These are phyloP conservation scores for Rosa hybrid DNA, from an alignment of 331 rosid species.

Conservation along the genomic window DNA sequence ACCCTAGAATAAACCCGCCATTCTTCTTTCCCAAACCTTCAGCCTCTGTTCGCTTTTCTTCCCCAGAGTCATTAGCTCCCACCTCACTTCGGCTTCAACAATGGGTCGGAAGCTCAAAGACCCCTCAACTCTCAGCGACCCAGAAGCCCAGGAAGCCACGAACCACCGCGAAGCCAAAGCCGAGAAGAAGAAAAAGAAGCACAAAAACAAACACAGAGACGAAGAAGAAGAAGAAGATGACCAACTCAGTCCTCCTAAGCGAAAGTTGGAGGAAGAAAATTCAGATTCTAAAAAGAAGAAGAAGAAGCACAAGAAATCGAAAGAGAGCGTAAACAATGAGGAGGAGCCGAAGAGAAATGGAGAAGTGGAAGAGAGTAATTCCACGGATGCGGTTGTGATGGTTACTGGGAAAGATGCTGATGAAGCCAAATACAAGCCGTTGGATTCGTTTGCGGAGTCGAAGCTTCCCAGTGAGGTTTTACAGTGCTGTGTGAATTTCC, in stretches of 20 bases:
- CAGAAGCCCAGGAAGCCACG: slow-evolving; percentile 39
- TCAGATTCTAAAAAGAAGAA: slow-evolving; percentile 27
- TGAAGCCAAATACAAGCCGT: slow-evolving; percentile 51
- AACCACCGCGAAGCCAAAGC: slow-evolving; percentile 29
- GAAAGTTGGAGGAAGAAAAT: slow-evolving; percentile 45
- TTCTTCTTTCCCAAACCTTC: not conserved
- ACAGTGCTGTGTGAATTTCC: slow-evolving; percentile 77
- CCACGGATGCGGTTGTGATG: slow-evolving; percentile 43
- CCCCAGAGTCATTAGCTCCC: not conserved
- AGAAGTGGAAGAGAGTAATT: slow-evolving; percentile 19
- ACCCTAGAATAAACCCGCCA: slow-evolving; percentile 49
- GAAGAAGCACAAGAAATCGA: slow-evolving; percentile 36
- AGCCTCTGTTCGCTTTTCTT: not conserved
- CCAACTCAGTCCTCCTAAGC: slow-evolving; percentile 56
- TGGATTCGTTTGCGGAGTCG: slow-evolving; percentile 52
- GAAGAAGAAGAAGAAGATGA: slow-evolving; percentile 16
- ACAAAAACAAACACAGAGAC: slow-evolving; percentile 26
- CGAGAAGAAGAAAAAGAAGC: slow-evolving; percentile 56
- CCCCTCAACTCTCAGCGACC: slow-evolving; percentile 30
- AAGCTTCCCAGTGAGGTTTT: slow-evolving; percentile 69
- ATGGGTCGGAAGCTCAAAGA: slow-evolving; percentile 74
- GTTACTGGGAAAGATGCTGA: slow-evolving; percentile 65
- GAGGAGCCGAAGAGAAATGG: slow-evolving; percentile 21
- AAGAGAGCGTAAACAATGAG: slow-evolving; percentile 16
- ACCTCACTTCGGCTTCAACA: slow-evolving; percentile 13